Percentiles rank a stretch among this genome's conserved stretches.
Evolutionary conservation across 768 basidiomycete genomes (phyloP).

Genomic region (Clavulina sp.): DNA sequence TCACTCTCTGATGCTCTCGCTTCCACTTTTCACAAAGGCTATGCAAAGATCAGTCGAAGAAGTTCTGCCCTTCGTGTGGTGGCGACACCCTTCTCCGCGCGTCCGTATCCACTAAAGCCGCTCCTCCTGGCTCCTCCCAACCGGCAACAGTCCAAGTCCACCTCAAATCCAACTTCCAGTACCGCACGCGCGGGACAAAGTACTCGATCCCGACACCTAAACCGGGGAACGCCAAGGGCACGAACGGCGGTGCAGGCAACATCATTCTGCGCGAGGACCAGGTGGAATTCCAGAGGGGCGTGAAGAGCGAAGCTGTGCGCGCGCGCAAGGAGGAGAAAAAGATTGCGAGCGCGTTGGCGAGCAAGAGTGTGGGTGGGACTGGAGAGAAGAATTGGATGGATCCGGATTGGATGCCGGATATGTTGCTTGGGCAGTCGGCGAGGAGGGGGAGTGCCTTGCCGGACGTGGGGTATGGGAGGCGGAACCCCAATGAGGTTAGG

Average conservation of each 20-base stretch:
- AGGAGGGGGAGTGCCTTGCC: conserved; percentile 54
- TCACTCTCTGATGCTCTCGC: not conserved
- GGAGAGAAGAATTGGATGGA: conserved; percentile 65
- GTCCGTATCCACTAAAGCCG: conserved; percentile 62
- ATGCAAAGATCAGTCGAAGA: conserved; percentile 86
- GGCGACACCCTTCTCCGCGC: conserved; percentile 80
- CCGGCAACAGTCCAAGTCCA: conserved; percentile 65
- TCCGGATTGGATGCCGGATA: conserved; percentile 84
- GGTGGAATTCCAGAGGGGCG: conserved; percentile 65
- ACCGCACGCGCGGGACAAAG: conserved; percentile 75
- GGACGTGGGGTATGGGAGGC: conserved; percentile 67
- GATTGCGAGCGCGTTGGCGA: conserved; percentile 39
- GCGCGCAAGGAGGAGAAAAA: conserved; percentile 60
- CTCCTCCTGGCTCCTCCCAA: conserved; percentile 26
- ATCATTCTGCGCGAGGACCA: conserved; percentile 90
- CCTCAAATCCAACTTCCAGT: conserved; percentile 91
- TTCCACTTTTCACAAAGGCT: conserved; percentile 33
- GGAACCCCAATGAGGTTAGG: conserved; percentile 70
- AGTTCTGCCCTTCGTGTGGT: conserved; percentile 96
- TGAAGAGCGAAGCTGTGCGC: conserved; percentile 56
- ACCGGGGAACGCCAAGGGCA: conserved; percentile 61
- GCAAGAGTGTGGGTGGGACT: conserved; percentile 22
- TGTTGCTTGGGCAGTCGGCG: conserved; percentile 37
- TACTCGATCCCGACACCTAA: conserved; percentile 87
- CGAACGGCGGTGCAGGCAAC: conserved; percentile 56